phyloP scores from a whole-genome alignment of 2,329 filamentous ascomycete genomes.

The Aureobasidium lini region DNA sequence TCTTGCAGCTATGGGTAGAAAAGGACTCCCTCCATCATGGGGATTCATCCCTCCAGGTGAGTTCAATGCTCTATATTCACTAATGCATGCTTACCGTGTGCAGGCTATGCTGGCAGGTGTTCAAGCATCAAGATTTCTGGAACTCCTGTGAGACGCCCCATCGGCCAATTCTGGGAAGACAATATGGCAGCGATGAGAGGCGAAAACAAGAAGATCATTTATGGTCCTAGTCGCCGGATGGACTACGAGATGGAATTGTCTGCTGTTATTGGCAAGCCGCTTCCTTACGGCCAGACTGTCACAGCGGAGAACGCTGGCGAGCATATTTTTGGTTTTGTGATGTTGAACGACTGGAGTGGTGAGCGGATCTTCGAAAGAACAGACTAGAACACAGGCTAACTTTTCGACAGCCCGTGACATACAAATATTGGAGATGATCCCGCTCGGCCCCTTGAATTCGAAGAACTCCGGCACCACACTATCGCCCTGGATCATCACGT shows the following conservation, averaged over 20 bases:
- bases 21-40: conserved; percentile 33
- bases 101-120: conserved; percentile 48
- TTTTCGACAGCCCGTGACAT: conserved; percentile 46
- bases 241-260: conserved; percentile 47
- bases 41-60: conserved; percentile 37
- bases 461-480: conserved; percentile 56
- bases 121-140: conserved; percentile 47
- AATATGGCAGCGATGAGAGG: conserved; percentile 29
- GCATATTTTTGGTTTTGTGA: conserved; percentile 56
- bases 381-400: conserved; percentile 16
- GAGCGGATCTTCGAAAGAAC: conserved; percentile 15
- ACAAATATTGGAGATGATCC: conserved; percentile 53
- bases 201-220: conserved; percentile 43
- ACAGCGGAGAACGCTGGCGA: conserved; percentile 38
- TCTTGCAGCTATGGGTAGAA: conserved; percentile 33
- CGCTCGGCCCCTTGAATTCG: conserved; percentile 53
- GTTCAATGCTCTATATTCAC: neutral
- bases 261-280: conserved; percentile 36
- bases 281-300: conserved; percentile 32
- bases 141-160: conserved; percentile 41
- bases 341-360: conserved; percentile 57
- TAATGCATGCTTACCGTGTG: neutral
- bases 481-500: conserved; percentile 54
- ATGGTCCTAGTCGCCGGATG: conserved; percentile 33
- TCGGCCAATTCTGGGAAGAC: conserved; percentile 34